Base-by-base conservation (phyloP, 176 grass and related monocot species). In the bread wheat (Triticum aestivum) region DNA sequence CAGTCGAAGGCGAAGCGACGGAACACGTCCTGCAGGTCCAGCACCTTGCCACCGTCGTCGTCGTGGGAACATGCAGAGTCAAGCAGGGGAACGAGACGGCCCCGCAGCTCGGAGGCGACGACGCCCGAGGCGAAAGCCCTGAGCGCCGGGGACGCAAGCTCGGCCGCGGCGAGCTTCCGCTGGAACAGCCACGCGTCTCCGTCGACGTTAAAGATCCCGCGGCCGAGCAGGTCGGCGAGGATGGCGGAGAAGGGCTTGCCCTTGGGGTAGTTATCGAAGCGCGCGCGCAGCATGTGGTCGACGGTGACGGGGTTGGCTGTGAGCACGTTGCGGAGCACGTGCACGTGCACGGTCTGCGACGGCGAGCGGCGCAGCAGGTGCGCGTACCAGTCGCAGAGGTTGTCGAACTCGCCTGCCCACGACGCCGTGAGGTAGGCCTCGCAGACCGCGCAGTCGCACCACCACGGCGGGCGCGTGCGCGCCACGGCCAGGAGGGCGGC, bases 141-240 rank as follows among this genome's bases (percentile, higher is more conserved):
- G 21, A 97, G 76, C 29, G 70, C 84, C 11, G 87, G 81, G 9
- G 90, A 80, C 0, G 87, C 61, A 3, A 97, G 83, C 86, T 97
- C 90, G 26, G 88, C 76, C 10, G 91, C 86, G 38, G 94, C 92
- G 29, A 97, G 78, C 90, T 92, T 97, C 13, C 94, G 82, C 89
- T 97, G 94, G 84, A 94, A 89, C 9, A 89, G 74, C 94, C 92
- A 97, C 0, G 84, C 75, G 62, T 97, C 92, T 0, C 94, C 94
- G 78, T 97, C 94, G 61, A 92, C 90, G 88, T 97, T 97, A 13
- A 97, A 97, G n/a, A 97, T 97, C 0, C 94, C 94, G 77, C 89
- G 85, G 88, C 94, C 94, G 80, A 97, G 92, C 56, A 97, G 89
- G 83, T 97, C 94, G 52, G 86, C 88, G 84, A 97, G 91, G 85